These are phyloP conservation scores for Platanus orientalis DNA, from an alignment of 164 flowering plant species.

Conservation along the genomic window DNA sequence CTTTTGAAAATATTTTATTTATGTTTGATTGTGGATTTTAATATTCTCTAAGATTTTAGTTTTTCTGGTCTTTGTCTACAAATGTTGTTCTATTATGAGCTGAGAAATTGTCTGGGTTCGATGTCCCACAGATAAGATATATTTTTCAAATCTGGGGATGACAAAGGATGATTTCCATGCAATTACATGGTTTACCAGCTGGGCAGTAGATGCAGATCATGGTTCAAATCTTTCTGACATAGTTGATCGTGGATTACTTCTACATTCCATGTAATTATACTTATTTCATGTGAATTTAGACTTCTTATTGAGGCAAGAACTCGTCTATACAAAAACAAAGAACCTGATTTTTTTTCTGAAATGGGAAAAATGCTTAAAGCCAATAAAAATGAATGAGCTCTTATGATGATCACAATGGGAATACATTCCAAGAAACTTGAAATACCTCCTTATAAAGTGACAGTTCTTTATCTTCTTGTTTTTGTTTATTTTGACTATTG, in stretches of 20 bases:
- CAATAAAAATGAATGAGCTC: not conserved
- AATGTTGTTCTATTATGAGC: not conserved
- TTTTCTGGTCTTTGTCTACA: not conserved
- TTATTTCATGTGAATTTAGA: not conserved
- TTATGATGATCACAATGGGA: not conserved
- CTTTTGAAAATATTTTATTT: not conserved
- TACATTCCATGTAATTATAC: conserved; percentile 25
- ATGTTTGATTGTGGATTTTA: too few relatives aligned
- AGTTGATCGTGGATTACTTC: conserved; percentile 22
- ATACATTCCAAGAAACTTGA: conserved; percentile 2
- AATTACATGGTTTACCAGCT: conserved; percentile 93
- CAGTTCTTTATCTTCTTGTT: not conserved
- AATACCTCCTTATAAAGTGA: not conserved
- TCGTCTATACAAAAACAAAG: not conserved
- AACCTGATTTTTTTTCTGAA: not conserved
- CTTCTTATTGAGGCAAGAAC: not conserved
- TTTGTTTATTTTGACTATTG: conserved; percentile 1
- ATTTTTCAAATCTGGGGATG: conserved; percentile 51
- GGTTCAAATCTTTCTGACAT: conserved; percentile 47
- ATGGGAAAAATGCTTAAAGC: not conserved
- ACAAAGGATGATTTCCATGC: conserved; percentile 77
- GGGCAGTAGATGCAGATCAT: conserved; percentile 98
- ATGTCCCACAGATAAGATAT: conserved; percentile 53
- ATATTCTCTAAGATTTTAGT: not conserved
- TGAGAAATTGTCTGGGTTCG: not conserved